Percentiles rank a stretch among this genome's conserved stretches.
Conservation (phyloP, 2,329 filamentous ascomycete genomes). For the Aureobasidium leucospermi region DNA sequence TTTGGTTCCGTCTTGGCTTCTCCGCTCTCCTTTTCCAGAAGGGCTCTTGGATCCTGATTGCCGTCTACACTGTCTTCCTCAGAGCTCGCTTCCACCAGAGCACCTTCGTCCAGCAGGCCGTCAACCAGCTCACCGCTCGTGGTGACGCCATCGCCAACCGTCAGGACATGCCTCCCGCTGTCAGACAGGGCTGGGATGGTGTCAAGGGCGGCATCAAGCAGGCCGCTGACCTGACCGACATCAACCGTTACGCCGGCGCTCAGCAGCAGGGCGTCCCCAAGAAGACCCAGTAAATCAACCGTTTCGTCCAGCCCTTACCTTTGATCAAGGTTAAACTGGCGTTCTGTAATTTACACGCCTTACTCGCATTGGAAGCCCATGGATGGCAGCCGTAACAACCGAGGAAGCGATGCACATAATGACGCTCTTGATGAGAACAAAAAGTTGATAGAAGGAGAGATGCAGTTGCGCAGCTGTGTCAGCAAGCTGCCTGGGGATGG, state of each 20-base stretch:
- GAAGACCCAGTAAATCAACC: constrained; percentile 51
- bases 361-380: background rate
- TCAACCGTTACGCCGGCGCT: constrained; percentile 60
- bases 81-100: constrained; percentile 86
- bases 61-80: constrained; percentile 84
- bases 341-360: background rate
- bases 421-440: constrained; percentile 2
- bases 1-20: constrained; percentile 76
- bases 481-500: constrained; percentile 4
- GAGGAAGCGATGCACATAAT: background rate
- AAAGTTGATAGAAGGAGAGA: constrained; percentile 7
- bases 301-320: background rate
- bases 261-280: constrained; percentile 46
- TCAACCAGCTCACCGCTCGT: constrained; percentile 63
- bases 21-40: constrained; percentile 82
- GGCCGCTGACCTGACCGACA: constrained; percentile 71
- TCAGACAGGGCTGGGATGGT: constrained; percentile 70
- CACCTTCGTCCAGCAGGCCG: constrained; percentile 79
- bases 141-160: constrained; percentile 76
- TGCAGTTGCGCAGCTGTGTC: constrained; percentile 1
- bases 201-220: constrained; percentile 67
- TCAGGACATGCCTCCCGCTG: constrained; percentile 76
- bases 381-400: background rate
- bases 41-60: constrained; percentile 81
- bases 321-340: background rate